A percentile compares a stretch with the other conserved stretches of the same genome.
Conservation (phyloP, 495 filamentous ascomycete genomes). For the Rhypophila decipiens region DNA sequence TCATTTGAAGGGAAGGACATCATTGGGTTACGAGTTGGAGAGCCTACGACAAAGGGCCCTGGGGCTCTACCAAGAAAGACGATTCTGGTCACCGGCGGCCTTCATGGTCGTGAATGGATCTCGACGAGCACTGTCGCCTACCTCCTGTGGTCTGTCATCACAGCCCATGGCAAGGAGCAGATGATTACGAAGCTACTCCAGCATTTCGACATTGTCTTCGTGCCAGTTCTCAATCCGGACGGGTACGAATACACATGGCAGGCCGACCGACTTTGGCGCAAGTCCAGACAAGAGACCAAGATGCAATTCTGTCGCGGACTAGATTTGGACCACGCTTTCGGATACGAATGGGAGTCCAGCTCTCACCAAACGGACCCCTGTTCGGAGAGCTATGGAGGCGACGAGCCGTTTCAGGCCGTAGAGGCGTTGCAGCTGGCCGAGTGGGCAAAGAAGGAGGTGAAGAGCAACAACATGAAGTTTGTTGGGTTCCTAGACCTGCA, state of each 20-base stretch:
- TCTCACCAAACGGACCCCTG: conserved; percentile 71
- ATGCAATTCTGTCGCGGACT: conserved; percentile 79
- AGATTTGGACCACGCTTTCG: conserved; percentile 82
- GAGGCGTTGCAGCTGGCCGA: conserved; percentile 71
- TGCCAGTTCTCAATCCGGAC: conserved; percentile 88
- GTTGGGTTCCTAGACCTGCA: conserved; percentile 86
- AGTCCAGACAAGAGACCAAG: conserved; percentile 81
- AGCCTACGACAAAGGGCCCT: conserved; percentile 37
- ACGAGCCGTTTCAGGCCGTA: conserved; percentile 72
- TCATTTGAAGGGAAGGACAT: conserved; percentile 86
- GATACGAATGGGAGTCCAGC: conserved; percentile 74
- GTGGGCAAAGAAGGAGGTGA: conserved; percentile 81
- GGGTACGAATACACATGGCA: conserved; percentile 94
- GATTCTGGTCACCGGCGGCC: conserved; percentile 75
- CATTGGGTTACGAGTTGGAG: conserved; percentile 71
- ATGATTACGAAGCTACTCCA: conserved; percentile 70
- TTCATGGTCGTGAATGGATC: conserved; percentile 95
- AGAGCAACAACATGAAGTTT: conserved; percentile 59
- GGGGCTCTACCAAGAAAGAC: conserved; percentile 51
- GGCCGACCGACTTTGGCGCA: conserved; percentile 87
- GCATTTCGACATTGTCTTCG: conserved; percentile 75
- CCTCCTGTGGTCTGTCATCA: conserved; percentile 82
- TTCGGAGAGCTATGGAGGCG: conserved; percentile 84
- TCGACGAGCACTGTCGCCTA: conserved; percentile 89
- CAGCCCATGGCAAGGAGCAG: conserved; percentile 61